Evolutionary conservation across 2,329 filamentous ascomycete species (phyloP).

Genomic region (Pseudocercospora eumusae): DNA sequence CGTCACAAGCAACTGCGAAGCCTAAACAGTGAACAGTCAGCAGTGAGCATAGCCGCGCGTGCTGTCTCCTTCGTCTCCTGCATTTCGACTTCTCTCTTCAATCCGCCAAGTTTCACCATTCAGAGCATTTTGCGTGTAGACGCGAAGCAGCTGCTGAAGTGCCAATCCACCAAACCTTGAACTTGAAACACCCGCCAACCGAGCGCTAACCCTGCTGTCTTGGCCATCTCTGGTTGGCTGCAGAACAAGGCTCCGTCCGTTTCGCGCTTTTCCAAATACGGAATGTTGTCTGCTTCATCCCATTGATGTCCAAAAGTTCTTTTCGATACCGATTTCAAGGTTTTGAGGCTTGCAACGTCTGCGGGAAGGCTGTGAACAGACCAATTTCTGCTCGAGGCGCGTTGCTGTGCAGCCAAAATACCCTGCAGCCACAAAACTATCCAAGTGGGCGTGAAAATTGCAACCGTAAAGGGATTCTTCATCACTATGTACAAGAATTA

Average conservation of each 20-base stretch:
- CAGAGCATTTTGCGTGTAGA: not conserved
- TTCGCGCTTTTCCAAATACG: slow-evolving; percentile 3
- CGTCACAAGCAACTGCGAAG: slow-evolving; percentile 4
- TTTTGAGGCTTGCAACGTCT: too few relatives aligned
- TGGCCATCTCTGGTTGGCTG: slow-evolving; percentile 10
- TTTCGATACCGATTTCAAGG: too few relatives aligned
- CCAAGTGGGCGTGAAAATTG: too few relatives aligned
- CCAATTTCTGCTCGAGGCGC: too few relatives aligned
- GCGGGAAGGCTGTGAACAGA: too few relatives aligned
- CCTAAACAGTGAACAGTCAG: too few relatives aligned
- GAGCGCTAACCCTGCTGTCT: slow-evolving; percentile 3
- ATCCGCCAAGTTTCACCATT: slow-evolving; percentile 4
- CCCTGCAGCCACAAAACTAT: too few relatives aligned
- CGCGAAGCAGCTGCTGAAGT: slow-evolving; percentile 3
- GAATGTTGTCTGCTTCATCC: too few relatives aligned
- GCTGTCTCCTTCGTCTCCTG: slow-evolving; percentile 2
- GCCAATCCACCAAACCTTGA: not conserved
- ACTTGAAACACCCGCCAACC: slow-evolving; percentile 1
- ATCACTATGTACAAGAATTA: slow-evolving; percentile 20
- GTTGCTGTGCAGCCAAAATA: too few relatives aligned
- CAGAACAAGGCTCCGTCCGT: slow-evolving; percentile 2
- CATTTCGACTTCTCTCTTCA: too few relatives aligned
- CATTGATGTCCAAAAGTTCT: too few relatives aligned
- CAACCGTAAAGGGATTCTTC: too few relatives aligned
- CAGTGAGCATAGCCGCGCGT: slow-evolving; percentile 2